A percentile compares a stretch with the other conserved stretches of the same genome.
Conservation (phyloP, 2,329 filamentous ascomycete genomes). For the Daldinia sp. region DNA sequence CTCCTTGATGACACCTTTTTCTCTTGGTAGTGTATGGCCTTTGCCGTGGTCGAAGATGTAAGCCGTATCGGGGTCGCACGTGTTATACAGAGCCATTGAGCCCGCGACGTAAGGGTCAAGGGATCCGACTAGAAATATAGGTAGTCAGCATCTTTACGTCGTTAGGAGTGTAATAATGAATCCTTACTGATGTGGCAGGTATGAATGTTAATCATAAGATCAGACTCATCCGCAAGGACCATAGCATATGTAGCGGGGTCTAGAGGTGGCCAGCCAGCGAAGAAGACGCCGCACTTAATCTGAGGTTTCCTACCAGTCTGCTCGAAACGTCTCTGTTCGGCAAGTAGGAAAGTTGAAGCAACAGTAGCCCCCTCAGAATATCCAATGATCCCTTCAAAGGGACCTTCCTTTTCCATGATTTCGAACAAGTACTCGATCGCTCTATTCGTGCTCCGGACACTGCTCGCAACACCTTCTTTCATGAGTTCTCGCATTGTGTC, state of each 20-base stretch:
- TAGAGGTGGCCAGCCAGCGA: conserved; percentile 63
- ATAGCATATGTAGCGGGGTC: conserved; percentile 54
- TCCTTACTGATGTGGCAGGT: conserved; percentile 60
- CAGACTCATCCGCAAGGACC: conserved; percentile 58
- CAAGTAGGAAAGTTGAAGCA: conserved; percentile 44
- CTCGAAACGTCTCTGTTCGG: conserved; percentile 43
- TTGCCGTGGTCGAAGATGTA: conserved; percentile 72
- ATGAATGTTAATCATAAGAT: conserved; percentile 59
- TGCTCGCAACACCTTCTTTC: conserved; percentile 51
- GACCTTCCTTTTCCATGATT: conserved; percentile 46
- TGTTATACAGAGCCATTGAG: conserved; percentile 67
- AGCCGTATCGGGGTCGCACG: conserved; percentile 67
- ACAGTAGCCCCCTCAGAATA: conserved; percentile 47
- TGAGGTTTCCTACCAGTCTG: conserved; percentile 46
- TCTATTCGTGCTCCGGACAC: conserved; percentile 50
- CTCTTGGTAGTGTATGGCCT: conserved; percentile 68
- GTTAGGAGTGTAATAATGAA: background rate
- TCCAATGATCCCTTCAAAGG: conserved; percentile 47
- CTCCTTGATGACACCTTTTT: conserved; percentile 57
- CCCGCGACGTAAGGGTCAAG: conserved; percentile 69
- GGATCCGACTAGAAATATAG: conserved; percentile 53
- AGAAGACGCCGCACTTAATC: conserved; percentile 60
- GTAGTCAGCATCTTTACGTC: conserved; percentile 32
- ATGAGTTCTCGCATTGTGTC: conserved; percentile 63
- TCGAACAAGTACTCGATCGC: conserved; percentile 53